These are phyloP conservation scores for Pyronema domesticum DNA, from an alignment of 495 filamentous ascomycete genomes.

Conservation along the genomic window DNA sequence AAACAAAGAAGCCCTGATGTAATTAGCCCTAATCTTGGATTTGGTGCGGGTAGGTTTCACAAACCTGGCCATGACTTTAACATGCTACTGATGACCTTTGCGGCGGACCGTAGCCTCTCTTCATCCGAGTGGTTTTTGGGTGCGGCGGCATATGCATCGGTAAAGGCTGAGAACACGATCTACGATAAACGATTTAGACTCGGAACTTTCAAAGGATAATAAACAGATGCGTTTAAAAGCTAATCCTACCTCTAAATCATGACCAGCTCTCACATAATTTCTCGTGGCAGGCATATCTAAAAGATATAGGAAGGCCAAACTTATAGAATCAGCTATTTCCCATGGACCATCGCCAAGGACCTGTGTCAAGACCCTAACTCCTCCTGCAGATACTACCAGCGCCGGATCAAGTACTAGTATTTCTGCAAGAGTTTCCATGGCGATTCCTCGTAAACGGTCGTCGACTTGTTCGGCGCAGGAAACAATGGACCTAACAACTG, in stretches of 20 bases:
- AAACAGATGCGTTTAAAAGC: neutral
- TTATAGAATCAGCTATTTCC: conserved; percentile 71
- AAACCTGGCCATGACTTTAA: conserved; percentile 74
- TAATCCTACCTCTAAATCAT: conserved; percentile 33
- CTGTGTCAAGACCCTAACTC: conserved; percentile 63
- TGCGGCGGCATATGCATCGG: conserved; percentile 44
- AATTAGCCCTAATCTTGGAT: conserved; percentile 2
- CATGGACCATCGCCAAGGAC: conserved; percentile 80
- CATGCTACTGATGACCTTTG: conserved; percentile 70
- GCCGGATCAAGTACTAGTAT: conserved; percentile 71
- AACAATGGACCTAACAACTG: conserved; percentile 70
- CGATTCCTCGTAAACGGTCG: conserved; percentile 75
- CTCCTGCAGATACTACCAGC: conserved; percentile 60
- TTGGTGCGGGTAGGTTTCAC: neutral
- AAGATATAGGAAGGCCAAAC: conserved; percentile 68
- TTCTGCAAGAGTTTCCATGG: conserved; percentile 79
- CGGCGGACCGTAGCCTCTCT: conserved; percentile 62
- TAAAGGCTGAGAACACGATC: conserved; percentile 72
- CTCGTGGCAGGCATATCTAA: conserved; percentile 69
- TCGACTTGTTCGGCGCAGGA: conserved; percentile 64
- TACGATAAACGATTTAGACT: conserved; percentile 29
- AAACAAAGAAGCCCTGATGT: conserved; percentile 50
- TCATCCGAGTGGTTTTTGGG: conserved; percentile 40
- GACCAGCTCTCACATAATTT: conserved; percentile 61
- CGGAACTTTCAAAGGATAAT: neutral